phyloP scores from a whole-genome alignment of 495 filamentous ascomycete genomes.

The Xylaria longipes region DNA sequence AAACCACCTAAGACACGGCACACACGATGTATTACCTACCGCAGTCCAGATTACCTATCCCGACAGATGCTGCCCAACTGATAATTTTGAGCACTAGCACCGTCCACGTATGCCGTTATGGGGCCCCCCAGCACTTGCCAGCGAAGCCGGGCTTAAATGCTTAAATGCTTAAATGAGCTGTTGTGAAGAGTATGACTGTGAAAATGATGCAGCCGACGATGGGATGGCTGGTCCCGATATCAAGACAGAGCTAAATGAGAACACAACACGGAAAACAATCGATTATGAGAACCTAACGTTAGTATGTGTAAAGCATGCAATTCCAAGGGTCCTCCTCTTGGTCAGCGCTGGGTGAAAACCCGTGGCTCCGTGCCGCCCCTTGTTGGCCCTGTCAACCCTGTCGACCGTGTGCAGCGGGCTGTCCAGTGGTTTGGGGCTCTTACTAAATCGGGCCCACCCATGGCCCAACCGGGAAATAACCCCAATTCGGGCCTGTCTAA shows the following conservation, averaged over 20 bases:
- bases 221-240: not conserved
- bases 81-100: not conserved
- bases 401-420: not conserved
- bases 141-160: not conserved
- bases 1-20: not conserved
- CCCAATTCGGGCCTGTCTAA: constrained; percentile 8
- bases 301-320: not conserved
- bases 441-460: not conserved
- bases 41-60: not conserved
- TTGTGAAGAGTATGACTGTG: not conserved
- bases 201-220: not conserved
- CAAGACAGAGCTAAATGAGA: not conserved
- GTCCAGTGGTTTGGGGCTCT: not conserved
- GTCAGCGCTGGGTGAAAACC: not conserved
- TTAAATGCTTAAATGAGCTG: too few species aligned
- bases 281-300: not conserved
- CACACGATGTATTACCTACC: not conserved
- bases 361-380: constrained; percentile 18
- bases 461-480: constrained; percentile 11
- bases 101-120: constrained; percentile 17
- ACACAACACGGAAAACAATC: not conserved
- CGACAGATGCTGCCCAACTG: constrained; percentile 4
- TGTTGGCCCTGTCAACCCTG: too few species aligned
- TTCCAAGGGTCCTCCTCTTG: constrained; percentile 2
- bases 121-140: constrained; percentile 1